A percentile compares a stretch with the other conserved stretches of the same genome.
These are phyloP conservation scores for Gnomoniopsis smithogilvyi DNA, from an alignment of 2,329 filamentous ascomycete genomes.

Conservation along the genomic window DNA sequence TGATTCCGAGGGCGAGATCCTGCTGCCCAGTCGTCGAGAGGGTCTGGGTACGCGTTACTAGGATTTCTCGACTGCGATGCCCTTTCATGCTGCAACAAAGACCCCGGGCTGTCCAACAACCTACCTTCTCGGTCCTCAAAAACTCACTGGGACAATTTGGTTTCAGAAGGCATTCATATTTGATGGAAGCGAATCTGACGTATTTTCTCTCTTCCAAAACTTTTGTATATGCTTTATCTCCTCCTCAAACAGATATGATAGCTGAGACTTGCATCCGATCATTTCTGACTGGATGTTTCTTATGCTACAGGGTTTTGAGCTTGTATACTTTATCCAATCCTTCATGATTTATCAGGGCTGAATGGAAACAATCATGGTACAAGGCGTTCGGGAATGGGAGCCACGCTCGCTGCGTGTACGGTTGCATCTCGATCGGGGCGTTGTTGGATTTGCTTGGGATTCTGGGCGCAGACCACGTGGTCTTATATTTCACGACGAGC, in stretches of 20 bases:
- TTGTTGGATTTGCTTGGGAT: background rate
- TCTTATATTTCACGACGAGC: background rate
- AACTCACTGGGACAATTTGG: too few relatives aligned
- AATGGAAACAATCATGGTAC: background rate
- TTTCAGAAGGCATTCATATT: background rate
- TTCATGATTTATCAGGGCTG: background rate
- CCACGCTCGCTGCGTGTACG: background rate
- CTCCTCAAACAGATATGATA: too few relatives aligned
- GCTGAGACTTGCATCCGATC: background rate
- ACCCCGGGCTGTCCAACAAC: background rate
- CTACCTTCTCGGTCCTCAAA: too few relatives aligned
- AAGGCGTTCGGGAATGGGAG: background rate
- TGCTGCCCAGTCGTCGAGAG: constrained; percentile 36
- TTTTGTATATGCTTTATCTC: background rate
- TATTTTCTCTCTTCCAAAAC: background rate
- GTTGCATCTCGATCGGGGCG: background rate
- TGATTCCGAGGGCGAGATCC: constrained; percentile 57
- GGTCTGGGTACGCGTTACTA: constrained; percentile 5
- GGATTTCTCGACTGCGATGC: background rate
- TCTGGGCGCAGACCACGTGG: background rate
- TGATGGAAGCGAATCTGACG: background rate
- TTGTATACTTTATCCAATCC: background rate
- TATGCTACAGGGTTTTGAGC: background rate
- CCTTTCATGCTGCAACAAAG: background rate
- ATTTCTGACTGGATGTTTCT: background rate